Evolutionary conservation across 306 rosid genomes (phyloP).

Genomic region (Carpinus viminea): DNA sequence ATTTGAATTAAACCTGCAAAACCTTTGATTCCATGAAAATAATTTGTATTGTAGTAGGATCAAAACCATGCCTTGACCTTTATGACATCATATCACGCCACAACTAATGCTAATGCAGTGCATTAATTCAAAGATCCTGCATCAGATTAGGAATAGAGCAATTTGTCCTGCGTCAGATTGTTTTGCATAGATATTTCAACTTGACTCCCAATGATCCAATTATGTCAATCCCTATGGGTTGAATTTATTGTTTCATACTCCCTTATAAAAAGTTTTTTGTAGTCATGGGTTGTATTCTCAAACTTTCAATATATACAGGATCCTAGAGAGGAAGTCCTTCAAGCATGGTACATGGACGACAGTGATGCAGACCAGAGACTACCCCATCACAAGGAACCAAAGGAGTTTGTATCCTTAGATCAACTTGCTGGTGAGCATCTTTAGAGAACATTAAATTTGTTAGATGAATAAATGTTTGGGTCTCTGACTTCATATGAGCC

Average conservation of each 20-base stretch:
- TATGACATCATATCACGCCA: not conserved
- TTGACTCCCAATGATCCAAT: not conserved
- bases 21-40: not conserved
- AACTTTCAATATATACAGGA: constrained; percentile 49
- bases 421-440: constrained; percentile 65
- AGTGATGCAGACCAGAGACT: constrained; percentile 90
- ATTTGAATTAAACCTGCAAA: not conserved
- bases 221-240: not conserved
- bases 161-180: not conserved
- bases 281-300: constrained; percentile 17
- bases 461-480: constrained; percentile 6
- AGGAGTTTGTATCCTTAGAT: constrained; percentile 78
- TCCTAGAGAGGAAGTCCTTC: constrained; percentile 87
- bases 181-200: not conserved
- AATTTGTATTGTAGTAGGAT: not conserved
- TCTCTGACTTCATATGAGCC: constrained; percentile 5
- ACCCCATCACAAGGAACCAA: constrained; percentile 86
- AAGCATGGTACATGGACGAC: constrained; percentile 99
- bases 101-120: not conserved
- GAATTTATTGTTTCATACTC: not conserved
- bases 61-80: not conserved
- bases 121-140: not conserved
- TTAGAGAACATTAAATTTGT: constrained; percentile 12
- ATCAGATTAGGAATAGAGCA: not conserved
- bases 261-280: not conserved